A percentile compares a stretch with the other conserved stretches of the same genome.
These are phyloP conservation scores for Hymenochaete sp. DNA, from an alignment of 1,284 basidiomycete genomes.

Conservation along the genomic window DNA sequence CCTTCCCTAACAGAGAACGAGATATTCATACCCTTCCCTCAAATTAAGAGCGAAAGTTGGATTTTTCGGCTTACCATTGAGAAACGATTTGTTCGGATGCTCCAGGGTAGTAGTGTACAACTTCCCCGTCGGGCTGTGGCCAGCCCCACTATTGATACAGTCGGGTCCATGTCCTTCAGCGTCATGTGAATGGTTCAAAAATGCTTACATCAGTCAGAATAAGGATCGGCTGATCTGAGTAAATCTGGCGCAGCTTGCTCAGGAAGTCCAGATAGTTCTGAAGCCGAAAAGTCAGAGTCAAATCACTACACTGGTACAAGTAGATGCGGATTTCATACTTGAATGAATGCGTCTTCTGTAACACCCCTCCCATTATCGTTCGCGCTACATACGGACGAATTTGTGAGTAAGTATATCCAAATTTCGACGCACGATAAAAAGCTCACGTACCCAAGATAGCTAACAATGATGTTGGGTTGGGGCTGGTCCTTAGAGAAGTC, in stretches of 20 bases:
- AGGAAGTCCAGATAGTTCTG: conserved; percentile 35
- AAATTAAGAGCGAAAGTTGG: background rate
- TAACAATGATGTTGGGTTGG: conserved; percentile 41
- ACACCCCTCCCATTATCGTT: conserved; percentile 33
- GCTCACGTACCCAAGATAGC: conserved; percentile 47
- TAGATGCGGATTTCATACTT: conserved; percentile 26
- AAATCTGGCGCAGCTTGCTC: conserved; percentile 34
- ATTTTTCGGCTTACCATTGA: conserved; percentile 32
- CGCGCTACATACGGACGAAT: too few relatives aligned
- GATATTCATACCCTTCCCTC: background rate
- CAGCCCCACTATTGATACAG: conserved; percentile 61
- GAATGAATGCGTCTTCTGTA: conserved; percentile 35
- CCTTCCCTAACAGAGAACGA: conserved; percentile 23
- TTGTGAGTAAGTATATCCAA: too few relatives aligned
- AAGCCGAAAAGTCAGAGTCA: background rate
- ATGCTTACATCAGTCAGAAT: too few relatives aligned
- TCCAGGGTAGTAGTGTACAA: conserved; percentile 41
- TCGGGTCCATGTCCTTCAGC: background rate
- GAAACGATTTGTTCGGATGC: conserved; percentile 29
- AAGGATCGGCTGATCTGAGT: conserved; percentile 41
- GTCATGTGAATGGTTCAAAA: background rate
- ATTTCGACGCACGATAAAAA: too few relatives aligned
- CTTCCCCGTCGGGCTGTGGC: conserved; percentile 41
- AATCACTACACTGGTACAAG: background rate
- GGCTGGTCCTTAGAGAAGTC: conserved; percentile 41